These are phyloP conservation scores for Pigoraptor vietnamica DNA, from an alignment of 78 protist genomes.

Conservation along the genomic window DNA sequence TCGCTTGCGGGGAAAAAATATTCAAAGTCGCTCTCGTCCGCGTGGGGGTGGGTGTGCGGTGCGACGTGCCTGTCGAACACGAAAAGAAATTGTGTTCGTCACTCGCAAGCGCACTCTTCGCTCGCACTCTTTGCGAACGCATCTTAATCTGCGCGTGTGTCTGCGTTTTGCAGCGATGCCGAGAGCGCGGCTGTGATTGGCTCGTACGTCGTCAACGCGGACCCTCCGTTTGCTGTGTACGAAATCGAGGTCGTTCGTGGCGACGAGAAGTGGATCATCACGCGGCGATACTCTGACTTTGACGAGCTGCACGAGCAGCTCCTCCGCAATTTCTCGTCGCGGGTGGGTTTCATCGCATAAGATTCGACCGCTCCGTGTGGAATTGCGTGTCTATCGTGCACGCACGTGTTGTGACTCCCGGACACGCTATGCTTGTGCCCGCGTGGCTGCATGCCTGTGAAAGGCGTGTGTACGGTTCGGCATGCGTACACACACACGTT, in stretches of 20 bases:
- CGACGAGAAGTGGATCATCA: neutral
- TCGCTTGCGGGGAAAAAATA: neutral
- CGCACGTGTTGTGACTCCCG: too few species aligned
- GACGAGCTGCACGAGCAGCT: neutral
- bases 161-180: neutral
- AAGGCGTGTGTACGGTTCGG: too few species aligned
- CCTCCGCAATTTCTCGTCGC: neutral
- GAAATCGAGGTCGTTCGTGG: neutral
- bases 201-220: neutral
- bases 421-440: too few species aligned
- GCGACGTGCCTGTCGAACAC: too few species aligned
- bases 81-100: too few species aligned
- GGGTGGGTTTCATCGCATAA: neutral
- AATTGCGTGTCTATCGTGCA: too few species aligned
- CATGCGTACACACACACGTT: too few species aligned
- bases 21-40: neutral
- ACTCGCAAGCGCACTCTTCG: too few species aligned
- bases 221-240: neutral
- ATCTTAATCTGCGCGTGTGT: too few species aligned
- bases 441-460: too few species aligned
- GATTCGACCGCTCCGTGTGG: too few species aligned
- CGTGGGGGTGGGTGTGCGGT: neutral
- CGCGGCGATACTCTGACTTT: neutral
- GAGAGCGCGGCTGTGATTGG: neutral
- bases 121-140: too few species aligned